Evolutionary conservation across 176 grass and related monocot genomes (phyloP), one percentile per base, ranked within the genome.

Genomic region (Puya raimondii): DNA sequence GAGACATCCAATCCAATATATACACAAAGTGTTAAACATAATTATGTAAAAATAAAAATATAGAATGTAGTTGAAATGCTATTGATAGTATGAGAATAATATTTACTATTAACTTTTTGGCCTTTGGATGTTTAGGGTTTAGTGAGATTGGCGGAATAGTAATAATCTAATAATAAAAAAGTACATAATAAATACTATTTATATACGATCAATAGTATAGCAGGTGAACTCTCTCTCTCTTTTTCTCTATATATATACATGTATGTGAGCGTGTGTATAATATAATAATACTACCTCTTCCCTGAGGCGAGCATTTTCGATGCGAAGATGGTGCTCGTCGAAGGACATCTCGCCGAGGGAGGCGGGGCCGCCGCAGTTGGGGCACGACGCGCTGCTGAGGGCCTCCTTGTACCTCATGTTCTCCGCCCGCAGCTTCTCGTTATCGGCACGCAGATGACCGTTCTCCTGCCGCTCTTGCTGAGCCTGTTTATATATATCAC

Each of bases 331-430:
- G 72, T 92, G 89, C 68, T 92, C 89, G 74, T 92, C 89, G 67
- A 92, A 88, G 50, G 80, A 83, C 85, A 92, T 92, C 85, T 88
- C 89, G 50, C 89, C 89, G 53, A 92, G 85, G 9, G 85, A 79
- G 0, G 89, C 85, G 0, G 85, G 82, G 1, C 85, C 85, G 47
- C 89, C 89, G 74, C 89, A 92, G 80, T 76, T 88, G 73, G 85
- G 89, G 82, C 89, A 92, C 3, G 88, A 85, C 11, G 88, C 88
- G 72, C 77, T 85, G 88, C 81, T 85, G 10, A 91, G 81, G 12
- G 79, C 88, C 69, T 85, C 88, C 76, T 87, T 91, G 72, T 87
- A 91, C 57, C 88, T 23, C 79, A 91, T 80, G 79, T 91, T 91
- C 76, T 91, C 88, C 0, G 85, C 81, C 0, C 85, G 88, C 11